phyloP scores from a whole-genome alignment of 768 basidiomycete species.

The Russula sp. region DNA sequence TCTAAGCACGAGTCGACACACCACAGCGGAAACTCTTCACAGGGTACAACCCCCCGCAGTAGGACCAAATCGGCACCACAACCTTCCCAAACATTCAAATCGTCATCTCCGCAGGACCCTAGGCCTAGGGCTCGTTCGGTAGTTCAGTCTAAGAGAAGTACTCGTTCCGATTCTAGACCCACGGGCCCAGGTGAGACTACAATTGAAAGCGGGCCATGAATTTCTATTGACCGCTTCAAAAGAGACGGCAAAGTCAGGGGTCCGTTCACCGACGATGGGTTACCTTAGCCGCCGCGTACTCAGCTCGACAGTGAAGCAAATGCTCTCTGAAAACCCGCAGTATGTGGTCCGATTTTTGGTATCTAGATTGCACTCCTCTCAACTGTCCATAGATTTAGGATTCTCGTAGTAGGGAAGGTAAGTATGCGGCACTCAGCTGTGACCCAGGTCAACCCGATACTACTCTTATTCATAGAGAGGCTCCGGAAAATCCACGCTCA shows the following conservation, averaged over 20 bases:
- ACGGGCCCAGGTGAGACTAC: background rate
- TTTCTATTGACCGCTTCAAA: background rate
- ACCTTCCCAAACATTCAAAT: background rate
- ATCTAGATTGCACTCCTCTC: background rate
- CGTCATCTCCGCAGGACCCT: background rate
- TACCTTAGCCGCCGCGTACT: background rate
- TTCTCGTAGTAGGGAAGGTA: slow-evolving; percentile 3
- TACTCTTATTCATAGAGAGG: background rate
- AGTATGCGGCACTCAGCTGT: background rate
- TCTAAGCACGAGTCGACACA: background rate
- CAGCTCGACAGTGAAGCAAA: background rate
- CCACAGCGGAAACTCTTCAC: background rate
- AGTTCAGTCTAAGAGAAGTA: background rate
- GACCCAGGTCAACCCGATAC: background rate
- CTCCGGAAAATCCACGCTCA: slow-evolving; percentile 9
- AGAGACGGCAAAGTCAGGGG: background rate
- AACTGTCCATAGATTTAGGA: background rate
- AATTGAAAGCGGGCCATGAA: background rate
- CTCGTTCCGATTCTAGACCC: background rate
- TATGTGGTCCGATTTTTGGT: background rate
- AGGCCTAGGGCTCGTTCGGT: background rate
- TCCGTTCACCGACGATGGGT: background rate
- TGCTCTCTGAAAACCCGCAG: background rate
- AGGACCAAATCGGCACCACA: background rate
- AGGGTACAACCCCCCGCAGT: background rate